Conservation (phyloP, 2,329 filamentous ascomycete species). For the Niveomyces coronatus region DNA sequence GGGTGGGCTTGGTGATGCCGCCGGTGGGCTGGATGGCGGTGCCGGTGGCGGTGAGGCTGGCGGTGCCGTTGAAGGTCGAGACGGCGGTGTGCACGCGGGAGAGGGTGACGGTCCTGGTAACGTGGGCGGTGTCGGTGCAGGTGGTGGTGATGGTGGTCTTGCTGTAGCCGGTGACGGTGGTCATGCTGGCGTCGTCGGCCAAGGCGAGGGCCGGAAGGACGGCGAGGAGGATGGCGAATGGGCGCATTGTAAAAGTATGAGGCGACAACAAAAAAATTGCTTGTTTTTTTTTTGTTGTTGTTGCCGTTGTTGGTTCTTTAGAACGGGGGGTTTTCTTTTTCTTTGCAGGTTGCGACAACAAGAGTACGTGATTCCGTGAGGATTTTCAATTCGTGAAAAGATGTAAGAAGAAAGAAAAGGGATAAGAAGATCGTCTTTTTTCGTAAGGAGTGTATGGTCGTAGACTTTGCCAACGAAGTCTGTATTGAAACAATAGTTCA, state of each 20-base stretch:
- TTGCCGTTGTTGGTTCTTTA: slow-evolving; percentile 13
- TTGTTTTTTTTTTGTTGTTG: slow-evolving; percentile 10
- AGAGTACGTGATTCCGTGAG: no score
- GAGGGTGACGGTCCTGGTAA: slow-evolving; percentile 43
- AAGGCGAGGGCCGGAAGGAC: slow-evolving; percentile 44
- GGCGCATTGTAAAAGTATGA: slow-evolving; percentile 26
- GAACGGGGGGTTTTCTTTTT: slow-evolving; percentile 12
- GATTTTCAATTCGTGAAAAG: no score
- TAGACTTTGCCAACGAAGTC: slow-evolving; percentile 50
- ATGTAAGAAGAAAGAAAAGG: no score
- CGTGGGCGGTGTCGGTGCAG: slow-evolving; percentile 38
- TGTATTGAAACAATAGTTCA: no score
- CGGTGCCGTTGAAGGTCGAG: slow-evolving; percentile 21
- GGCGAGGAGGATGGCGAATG: slow-evolving; percentile 34
- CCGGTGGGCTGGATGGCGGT: slow-evolving; percentile 23
- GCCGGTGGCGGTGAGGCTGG: slow-evolving; percentile 23
- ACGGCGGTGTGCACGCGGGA: slow-evolving; percentile 33
- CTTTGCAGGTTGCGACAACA: no score
- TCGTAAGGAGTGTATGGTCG: slow-evolving; percentile 13
- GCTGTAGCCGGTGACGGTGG: slow-evolving; percentile 22
- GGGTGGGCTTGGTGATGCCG: slow-evolving; percentile 11
- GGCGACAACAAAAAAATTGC: no score
- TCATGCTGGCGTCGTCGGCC: slow-evolving; percentile 24
- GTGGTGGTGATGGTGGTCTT: slow-evolving; percentile 29
- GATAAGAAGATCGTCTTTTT: slow-evolving; percentile 16